Evolutionary conservation across 1,284 basidiomycete genomes (phyloP), one percentile per base, ranked within the genome.

Genomic region (Cerioporus squamosus): DNA sequence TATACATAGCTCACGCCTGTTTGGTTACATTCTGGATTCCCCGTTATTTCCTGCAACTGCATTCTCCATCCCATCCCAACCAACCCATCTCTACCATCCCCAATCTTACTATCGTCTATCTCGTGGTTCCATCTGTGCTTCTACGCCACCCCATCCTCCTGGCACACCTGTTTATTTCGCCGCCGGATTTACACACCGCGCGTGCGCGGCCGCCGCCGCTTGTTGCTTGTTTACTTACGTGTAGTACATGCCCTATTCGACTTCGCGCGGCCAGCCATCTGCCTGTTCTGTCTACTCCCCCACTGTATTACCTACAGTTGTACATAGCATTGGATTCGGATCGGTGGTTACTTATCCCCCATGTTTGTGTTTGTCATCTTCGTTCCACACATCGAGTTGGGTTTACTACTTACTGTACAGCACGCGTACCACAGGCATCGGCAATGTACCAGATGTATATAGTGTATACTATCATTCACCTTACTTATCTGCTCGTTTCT

Each of bases 1-100:
- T 61, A 64, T 64, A 64, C 60, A 64, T 60, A 61, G 55, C 33
- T 40, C 60, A 59, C 53, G 46, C 55, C 52, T 56, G 39, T 53
- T 58, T 52, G 59, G 57, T 59, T 55, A 51, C 51, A 52, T 51
- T 33, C 43, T 26, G 46, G 54, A 56, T 53, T 24, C 31, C 44
- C 43, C 23, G 24, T 45, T 22, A 22, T 49, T 46, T 54, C 47
- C 46, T 12, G 6, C 33, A 14, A 2, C 24, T 29, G 12, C 10
- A 29, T 29, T 3, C 26, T 29, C 50, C 45, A 17, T 51, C 55
- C 51, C 49, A 51, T 44, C 43, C 43, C 38, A 29, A 40, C n/a
- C 43, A 18, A n/a, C n/a, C n/a, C n/a, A n/a, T n/a, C n/a, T 43
- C 53, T 42, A 29, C 47, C 23, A 18, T 26, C 24, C 42, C 10